Evolutionary conservation across 345 rosid species (phyloP).

Genomic region (Populus davidiana): DNA sequence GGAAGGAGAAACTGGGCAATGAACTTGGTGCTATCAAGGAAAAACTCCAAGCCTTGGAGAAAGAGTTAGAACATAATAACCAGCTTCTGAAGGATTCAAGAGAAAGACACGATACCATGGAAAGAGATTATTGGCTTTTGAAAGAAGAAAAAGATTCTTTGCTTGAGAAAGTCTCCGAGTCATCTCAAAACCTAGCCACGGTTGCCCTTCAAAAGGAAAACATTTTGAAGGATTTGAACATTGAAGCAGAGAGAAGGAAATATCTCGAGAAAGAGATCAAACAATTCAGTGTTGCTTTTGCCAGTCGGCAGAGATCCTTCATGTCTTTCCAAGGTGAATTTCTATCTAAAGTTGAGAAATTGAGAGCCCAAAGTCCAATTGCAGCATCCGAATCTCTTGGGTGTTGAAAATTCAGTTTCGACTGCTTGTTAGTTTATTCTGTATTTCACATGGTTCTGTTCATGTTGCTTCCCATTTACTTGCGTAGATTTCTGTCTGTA

Average conservation of each 20-base stretch:
- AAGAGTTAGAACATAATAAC: conserved; percentile 39
- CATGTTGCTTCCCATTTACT: not conserved
- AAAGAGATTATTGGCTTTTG: conserved; percentile 51
- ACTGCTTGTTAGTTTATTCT: not conserved
- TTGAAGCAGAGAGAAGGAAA: conserved; percentile 60
- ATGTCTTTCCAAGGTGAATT: conserved; percentile 59
- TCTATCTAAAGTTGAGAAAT: conserved; percentile 58
- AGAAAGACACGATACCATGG: conserved; percentile 48
- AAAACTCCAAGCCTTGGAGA: conserved; percentile 47
- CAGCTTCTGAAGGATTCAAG: conserved; percentile 47
- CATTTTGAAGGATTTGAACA: conserved; percentile 52
- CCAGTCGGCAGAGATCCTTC: conserved; percentile 55
- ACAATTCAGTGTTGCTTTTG: conserved; percentile 60
- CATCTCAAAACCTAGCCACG: conserved; percentile 44
- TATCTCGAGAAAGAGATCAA: conserved; percentile 68
- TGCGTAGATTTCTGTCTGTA: not conserved
- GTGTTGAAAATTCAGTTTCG: conserved; percentile 3
- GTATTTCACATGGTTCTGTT: not conserved
- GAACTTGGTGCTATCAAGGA: conserved; percentile 51
- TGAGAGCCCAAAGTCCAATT: conserved; percentile 41
- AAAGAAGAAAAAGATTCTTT: conserved; percentile 62
- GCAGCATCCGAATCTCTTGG: conserved; percentile 45
- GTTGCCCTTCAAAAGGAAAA: conserved; percentile 56
- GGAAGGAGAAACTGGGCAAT: conserved; percentile 40
- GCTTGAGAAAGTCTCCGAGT: conserved; percentile 36